phyloP scores from a whole-genome alignment of 257 asterid genomes.

The Nyctanthes arbortristis region DNA sequence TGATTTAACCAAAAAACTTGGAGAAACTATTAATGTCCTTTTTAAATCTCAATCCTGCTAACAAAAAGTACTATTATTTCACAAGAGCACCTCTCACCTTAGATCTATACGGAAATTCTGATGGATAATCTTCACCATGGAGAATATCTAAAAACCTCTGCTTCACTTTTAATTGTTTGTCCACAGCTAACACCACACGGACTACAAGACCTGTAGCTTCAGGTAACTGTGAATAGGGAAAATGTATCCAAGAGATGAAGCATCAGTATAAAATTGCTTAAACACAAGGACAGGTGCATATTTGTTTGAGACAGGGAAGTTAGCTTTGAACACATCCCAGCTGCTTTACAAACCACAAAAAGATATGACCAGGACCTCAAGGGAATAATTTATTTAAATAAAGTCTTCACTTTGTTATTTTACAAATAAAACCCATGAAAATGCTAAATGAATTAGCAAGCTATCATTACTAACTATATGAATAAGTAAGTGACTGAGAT shows the following conservation, averaged over 20 bases:
- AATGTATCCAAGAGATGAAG: slow-evolving; percentile 16
- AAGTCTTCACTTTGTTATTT: not conserved
- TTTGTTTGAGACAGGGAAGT: not conserved
- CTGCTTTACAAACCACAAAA: not conserved
- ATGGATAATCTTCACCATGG: slow-evolving; percentile 54
- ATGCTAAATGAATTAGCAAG: not conserved
- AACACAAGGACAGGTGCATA: not conserved
- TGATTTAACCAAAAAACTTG: slow-evolving; percentile 13
- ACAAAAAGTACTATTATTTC: not conserved
- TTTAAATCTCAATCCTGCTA: slow-evolving; percentile 3
- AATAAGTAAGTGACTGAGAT: not conserved
- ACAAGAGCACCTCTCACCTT: slow-evolving; percentile 47
- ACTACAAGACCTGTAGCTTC: slow-evolving; percentile 62
- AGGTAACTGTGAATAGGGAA: slow-evolving; percentile 50
- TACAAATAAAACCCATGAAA: not conserved
- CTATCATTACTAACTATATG: not conserved
- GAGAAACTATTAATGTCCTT: slow-evolving; percentile 2
- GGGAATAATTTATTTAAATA: not conserved
- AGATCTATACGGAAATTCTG: slow-evolving; percentile 65
- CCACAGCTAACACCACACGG: slow-evolving; percentile 59
- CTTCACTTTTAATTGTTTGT: slow-evolving; percentile 57
- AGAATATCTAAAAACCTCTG: slow-evolving; percentile 61
- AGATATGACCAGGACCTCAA: not conserved
- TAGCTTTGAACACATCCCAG: not conserved
- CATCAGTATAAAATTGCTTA: not conserved